Evolutionary conservation across 306 rosid species (phyloP), one percentile per base, ranked within the genome.

Genomic region (Pueraria montana): DNA sequence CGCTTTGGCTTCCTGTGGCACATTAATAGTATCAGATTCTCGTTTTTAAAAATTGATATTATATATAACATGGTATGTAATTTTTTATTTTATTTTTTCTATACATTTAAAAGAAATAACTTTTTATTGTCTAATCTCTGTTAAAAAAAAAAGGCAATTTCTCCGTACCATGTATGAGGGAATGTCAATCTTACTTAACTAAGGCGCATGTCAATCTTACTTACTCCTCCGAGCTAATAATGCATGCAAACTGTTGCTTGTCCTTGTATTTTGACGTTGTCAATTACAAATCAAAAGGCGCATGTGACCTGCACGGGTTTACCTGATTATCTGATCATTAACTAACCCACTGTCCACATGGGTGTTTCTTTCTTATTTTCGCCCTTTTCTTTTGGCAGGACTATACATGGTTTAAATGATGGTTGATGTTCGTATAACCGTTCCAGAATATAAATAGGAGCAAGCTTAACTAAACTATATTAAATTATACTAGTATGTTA

Each of bases 221-320:
- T 40, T 11, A 20, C 52, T 40, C 72, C 74, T 48, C 26, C n/a
- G 32, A 59, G 80, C 80, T 67, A 58, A 42, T 75, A 50, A 32
- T 76, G 87, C 83, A 76, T 76, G 89, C 59, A 34, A 26, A 56
- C 72, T 61, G 45, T 48, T 50, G 32, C 2, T 21, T 32, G 52
- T 32, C 11, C 12, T 32, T 80, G 65, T 64, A 63, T 64, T 63
- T 30, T 9, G 65, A 78, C 62, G 71, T 21, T 75, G 77, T 32
- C 58, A 40, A 27, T 30, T 71, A n/a, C 76, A 75, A 72, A 27
- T 38, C 17, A 75, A 80, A 50, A 45, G 30, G 50, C 82, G 27
- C 85, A 80, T 75, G 84, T 48, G 67, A 26, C 68, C 30, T 80
- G 81, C 81, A 76, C 76, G 89, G 56, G 8, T 74, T 67, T 53